Base-by-base conservation (phyloP, 2,329 filamentous ascomycete genomes). In the Zasmidium angulare region DNA sequence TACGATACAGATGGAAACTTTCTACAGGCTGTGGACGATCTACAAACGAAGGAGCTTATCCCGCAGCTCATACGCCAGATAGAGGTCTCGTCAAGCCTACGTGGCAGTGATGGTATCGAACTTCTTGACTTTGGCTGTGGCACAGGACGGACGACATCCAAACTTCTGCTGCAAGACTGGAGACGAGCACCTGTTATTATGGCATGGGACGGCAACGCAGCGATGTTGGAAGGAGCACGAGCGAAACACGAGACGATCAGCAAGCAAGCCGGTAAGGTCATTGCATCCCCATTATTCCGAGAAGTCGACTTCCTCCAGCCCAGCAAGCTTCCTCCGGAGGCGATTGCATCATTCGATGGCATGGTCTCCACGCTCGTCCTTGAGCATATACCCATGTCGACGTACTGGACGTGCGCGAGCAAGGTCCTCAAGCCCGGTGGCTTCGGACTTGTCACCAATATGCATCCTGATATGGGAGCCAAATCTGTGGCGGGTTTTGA, bases 1-100 rank as follows among this genome's bases (percentile, higher is more conserved):
- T 89, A 89, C 74, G 86, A 89, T 72, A 83, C 78, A 29, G 86
- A 89, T 63, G 83, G 83, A 29, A 89, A 89, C 69, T 86, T 88
- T 70, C 78, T 89, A 0, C 86, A 89, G 74, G 79, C 81, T 1
- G 78, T 88, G 19, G 87, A 89, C 69, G 82, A 84, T 43, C 63
- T 81, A 14, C 81, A 87, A 67, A 79, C 89, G 66, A 68, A 72
- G 14, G 67, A 68, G 1, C 69, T 86, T 0, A 77, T 89, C 0
- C 81, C 83, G 2, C 58, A 22, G 22, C 31, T 62, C 10, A 55
- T 56, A 17, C 21, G 22, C 6, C 51, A 24, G 12, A 49, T 49
- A 11, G 36, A 43, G 60, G 56, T 46, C 63, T 64, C 17, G 50
- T 65, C n/a, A n/a, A n/a, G n/a, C n/a, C n/a, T 65, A 66, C 46